These are phyloP conservation scores for Diaporthe ampelina DNA, from an alignment of 2,329 filamentous ascomycete genomes.

Conservation along the genomic window DNA sequence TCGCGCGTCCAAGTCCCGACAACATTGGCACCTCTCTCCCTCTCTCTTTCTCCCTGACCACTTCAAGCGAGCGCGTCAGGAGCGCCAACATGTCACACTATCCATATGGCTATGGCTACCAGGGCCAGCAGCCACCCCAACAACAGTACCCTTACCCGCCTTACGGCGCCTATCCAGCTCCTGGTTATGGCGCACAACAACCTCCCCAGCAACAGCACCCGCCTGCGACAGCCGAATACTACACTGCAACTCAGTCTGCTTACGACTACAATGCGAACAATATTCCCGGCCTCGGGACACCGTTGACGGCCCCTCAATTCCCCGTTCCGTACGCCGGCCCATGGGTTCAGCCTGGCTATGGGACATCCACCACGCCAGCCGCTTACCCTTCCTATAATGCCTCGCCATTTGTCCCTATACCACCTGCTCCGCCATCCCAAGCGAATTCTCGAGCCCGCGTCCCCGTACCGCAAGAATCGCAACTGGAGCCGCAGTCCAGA, in stretches of 20 bases:
- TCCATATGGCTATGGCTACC: conserved; percentile 52
- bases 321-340: conserved; percentile 32
- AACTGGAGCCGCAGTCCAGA: conserved; percentile 5
- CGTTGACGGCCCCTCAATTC: conserved; percentile 24
- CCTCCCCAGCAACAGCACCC: conserved; percentile 38
- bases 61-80: conserved; percentile 38
- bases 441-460: conserved; percentile 6
- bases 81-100: conserved; percentile 57
- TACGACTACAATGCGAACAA: conserved; percentile 55
- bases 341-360: conserved; percentile 28
- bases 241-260: conserved; percentile 50
- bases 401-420: neutral
- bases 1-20: conserved; percentile 32
- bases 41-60: conserved; percentile 38
- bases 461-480: neutral
- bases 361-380: neutral
- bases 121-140: conserved; percentile 48
- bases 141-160: conserved; percentile 46
- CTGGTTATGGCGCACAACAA: conserved; percentile 41
- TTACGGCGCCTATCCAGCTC: conserved; percentile 40
- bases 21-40: conserved; percentile 37
- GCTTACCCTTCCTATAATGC: conserved; percentile 32
- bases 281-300: conserved; percentile 57
- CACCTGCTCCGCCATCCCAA: conserved; percentile 16
- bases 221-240: conserved; percentile 45